Base-by-base conservation (phyloP, 1,284 basidiomycete species). In the Grifola frondosa region DNA sequence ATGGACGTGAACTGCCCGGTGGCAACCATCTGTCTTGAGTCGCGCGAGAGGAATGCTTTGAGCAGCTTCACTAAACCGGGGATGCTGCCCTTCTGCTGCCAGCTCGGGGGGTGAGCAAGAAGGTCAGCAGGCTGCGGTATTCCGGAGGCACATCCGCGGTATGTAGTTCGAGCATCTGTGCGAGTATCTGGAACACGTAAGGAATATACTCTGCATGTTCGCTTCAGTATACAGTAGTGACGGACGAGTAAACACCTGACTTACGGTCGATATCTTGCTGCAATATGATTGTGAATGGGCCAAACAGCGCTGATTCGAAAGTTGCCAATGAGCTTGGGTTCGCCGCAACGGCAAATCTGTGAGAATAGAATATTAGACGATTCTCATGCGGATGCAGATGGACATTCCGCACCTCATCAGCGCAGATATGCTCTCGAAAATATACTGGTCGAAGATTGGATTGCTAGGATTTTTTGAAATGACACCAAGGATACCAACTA, bases 381-480 rank as follows among this genome's bases (percentile, higher is more conserved):
- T 13, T 9, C 17, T 28, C n/a, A 32, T 12, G 26, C 25, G n/a
- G 13, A 35, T 6, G 37, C 8, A 15, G 20, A 53, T n/a, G n/a
- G n/a, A n/a, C n/a, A n/a, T n/a, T n/a, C n/a, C 68, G 30, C 46
- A 89, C 87, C 91, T 79, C 68, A 97, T 87, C 53, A 99, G 71
- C 0, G 89, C 94, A 12, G 95, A 88, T 29, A 99, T 84, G 61
- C 87, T 89, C 71, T 99, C 96, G 60, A 99, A 99, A 51, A 92
- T 88, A 62, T 93, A 97, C 62, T 99, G 97, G 64, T 95, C 95
- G 68, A 99, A 99, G 52, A 88, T 85, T 0, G 97, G 96, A 66
- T 99, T 99, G 65, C 89, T 93, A 11, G 97, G 96, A 62, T 99
- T 99, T 70, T 90, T 91, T 52, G 88, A 89, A 56, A 97, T 95